phyloP scores from a whole-genome alignment of 805 yeast genomes.

The Wickerhamiella siamensis region DNA sequence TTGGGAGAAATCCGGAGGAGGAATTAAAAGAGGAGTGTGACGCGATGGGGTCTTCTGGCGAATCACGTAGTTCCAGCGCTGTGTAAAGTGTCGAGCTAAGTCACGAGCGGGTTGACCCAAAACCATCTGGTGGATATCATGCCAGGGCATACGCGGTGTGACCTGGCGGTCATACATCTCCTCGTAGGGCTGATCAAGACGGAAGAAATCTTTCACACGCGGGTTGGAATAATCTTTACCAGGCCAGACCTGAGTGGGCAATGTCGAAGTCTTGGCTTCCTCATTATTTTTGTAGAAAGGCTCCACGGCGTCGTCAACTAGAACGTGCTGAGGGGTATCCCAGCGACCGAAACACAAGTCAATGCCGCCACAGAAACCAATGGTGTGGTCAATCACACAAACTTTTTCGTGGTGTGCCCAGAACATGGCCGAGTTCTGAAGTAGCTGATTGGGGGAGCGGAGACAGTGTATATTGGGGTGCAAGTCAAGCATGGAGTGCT shows the following conservation, averaged over 20 bases:
- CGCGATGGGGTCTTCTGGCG: slow-evolving; percentile 92
- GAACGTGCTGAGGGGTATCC: slow-evolving; percentile 91
- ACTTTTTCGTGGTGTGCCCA: slow-evolving; percentile 99
- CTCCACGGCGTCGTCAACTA: slow-evolving; percentile 52
- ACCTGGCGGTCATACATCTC: slow-evolving; percentile 74
- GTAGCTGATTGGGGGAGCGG: slow-evolving; percentile 88
- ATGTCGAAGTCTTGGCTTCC: slow-evolving; percentile 6
- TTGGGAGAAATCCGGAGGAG: slow-evolving; percentile 74
- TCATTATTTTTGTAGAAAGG: slow-evolving; percentile 23
- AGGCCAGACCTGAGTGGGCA: slow-evolving; percentile 56
- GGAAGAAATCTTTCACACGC: slow-evolving; percentile 72
- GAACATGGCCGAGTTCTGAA: slow-evolving; percentile 73
- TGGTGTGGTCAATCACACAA: slow-evolving; percentile 70
- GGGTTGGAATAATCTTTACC: slow-evolving; percentile 98
- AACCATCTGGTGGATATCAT: slow-evolving; percentile 92
- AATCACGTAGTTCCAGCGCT: slow-evolving; percentile 88
- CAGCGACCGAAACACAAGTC: slow-evolving; percentile 92
- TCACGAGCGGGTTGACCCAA: slow-evolving; percentile 93
- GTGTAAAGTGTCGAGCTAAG: slow-evolving; percentile 84
- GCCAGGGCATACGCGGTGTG: slow-evolving; percentile 98
- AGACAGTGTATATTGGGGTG: slow-evolving; percentile 79
- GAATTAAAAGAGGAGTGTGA: slow-evolving; percentile 78
- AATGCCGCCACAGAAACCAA: slow-evolving; percentile 88
- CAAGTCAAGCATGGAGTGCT: slow-evolving; percentile 75
- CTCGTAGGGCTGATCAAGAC: slow-evolving; percentile 72